These are phyloP conservation scores for Tricholoma flavovirens DNA, from an alignment of 768 basidiomycete genomes.

Conservation along the genomic window DNA sequence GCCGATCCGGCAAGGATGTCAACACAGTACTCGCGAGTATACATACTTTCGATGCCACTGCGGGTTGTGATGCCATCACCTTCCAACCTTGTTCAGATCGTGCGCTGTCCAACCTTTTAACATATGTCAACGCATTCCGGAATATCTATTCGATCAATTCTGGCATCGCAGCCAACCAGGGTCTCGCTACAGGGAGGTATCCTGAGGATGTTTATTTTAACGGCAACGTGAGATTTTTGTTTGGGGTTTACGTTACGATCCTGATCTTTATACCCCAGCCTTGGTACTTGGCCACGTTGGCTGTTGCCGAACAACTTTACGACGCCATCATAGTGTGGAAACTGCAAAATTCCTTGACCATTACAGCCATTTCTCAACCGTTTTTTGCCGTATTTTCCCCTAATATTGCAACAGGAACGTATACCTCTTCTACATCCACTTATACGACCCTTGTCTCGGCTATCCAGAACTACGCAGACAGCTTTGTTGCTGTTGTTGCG, in stretches of 20 bases:
- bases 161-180: slow-evolving; percentile 45
- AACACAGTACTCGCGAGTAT: slow-evolving; percentile 71
- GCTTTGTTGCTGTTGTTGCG: slow-evolving; percentile 49
- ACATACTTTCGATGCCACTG: slow-evolving; percentile 67
- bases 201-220: slow-evolving; percentile 66
- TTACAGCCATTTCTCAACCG: slow-evolving; percentile 56
- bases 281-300: slow-evolving; percentile 71
- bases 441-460: slow-evolving; percentile 45
- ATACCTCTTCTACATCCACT: slow-evolving; percentile 37
- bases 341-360: slow-evolving; percentile 37
- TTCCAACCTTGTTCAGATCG: slow-evolving; percentile 81
- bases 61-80: slow-evolving; percentile 66
- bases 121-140: slow-evolving; percentile 67
- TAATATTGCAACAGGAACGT: slow-evolving; percentile 45
- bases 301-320: slow-evolving; percentile 74
- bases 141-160: slow-evolving; percentile 58
- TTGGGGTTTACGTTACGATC: slow-evolving; percentile 13
- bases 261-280: slow-evolving; percentile 35
- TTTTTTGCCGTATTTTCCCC: slow-evolving; percentile 64
- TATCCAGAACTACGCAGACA: slow-evolving; percentile 57
- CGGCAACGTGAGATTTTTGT: slow-evolving; percentile 53
- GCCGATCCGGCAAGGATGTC: slow-evolving; percentile 71
- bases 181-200: slow-evolving; percentile 75
- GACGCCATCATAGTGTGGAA: slow-evolving; percentile 66
- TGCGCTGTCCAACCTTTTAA: slow-evolving; percentile 61